Evolutionary conservation across 306 rosid species (phyloP), one percentile per base, ranked within the genome.

Genomic region (Macrotyloma uniflorum): DNA sequence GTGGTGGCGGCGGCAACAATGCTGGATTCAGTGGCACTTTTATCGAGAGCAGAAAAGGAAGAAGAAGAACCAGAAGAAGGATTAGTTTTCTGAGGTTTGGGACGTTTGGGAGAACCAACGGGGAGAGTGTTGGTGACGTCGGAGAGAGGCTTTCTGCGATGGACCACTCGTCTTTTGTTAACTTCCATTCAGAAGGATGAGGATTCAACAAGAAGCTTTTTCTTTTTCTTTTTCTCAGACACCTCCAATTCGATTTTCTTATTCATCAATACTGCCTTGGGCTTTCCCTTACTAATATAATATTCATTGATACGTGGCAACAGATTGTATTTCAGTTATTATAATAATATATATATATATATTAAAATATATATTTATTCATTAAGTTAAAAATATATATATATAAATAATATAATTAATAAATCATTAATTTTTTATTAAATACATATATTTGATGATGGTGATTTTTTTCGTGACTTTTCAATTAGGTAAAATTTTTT

Each of bases 71-170:
- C n/a, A n/a, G n/a, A 40, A 58, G 65, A 11, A 2, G 82, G 59
- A 5, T 40, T 43, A 53, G 82, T 78, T 49, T 82, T 85, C 20
- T 19, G 75, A 12, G 85, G 75, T n/a, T 86, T 89, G n/a, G n/a
- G n/a, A n/a, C n/a, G n/a, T n/a, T n/a, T n/a, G 50, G 16, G 15
- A 6, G 82, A 4, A 33, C 79, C 14, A 0, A 23, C 8, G 6
- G 87, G 33, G 1, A 83, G 80, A 4, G 80, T 76, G 84, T 91
- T 93, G 84, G 93, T 86, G 80, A 89, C 59, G 46, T 93, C 93
- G 11, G 93, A 79, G 77, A 93, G 91, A 19, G 95, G 90, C 32
- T 83, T 83, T 80, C 91, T 85, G 40, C 72, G 81, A 20, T 65
- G 51, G 19, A 51, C 79, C 10, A 53, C 80, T 61, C 72, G 68